Conservation (phyloP, 257 asterid genomes). For the Solanum acaule region DNA sequence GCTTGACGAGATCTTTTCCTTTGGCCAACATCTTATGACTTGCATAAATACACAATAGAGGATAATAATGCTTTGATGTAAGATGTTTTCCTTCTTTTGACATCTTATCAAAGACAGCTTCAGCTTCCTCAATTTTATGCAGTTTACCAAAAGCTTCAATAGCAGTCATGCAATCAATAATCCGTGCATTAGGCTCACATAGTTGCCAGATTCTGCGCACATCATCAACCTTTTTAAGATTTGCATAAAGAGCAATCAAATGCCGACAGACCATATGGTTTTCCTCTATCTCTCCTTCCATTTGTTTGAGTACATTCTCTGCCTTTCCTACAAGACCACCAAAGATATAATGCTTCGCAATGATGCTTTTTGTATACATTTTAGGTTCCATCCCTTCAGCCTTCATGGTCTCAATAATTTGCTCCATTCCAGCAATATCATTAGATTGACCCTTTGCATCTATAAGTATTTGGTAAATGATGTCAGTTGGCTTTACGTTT, state of each 20-base stretch:
- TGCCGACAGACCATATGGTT: conserved; percentile 28
- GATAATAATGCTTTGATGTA: conserved; percentile 24
- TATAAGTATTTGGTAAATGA: conserved; percentile 50
- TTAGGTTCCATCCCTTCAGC: conserved; percentile 42
- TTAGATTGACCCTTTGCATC: conserved; percentile 50
- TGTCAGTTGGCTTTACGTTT: conserved; percentile 34
- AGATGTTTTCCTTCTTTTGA: conserved; percentile 18
- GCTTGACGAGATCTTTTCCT: conserved; percentile 63
- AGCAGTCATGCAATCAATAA: conserved; percentile 37
- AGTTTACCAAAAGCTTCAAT: conserved; percentile 69
- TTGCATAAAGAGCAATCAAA: conserved; percentile 60
- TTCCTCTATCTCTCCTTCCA: conserved; percentile 39
- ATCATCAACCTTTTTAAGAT: conserved; percentile 46
- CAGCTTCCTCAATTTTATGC: conserved; percentile 51
- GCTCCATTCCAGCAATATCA: conserved; percentile 66
- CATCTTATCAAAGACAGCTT: conserved; percentile 43
- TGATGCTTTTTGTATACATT: conserved; percentile 9
- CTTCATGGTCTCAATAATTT: conserved; percentile 56
- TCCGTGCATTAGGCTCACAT: conserved; percentile 37
- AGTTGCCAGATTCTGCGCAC: conserved; percentile 59
- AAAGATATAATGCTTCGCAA: conserved; percentile 40
- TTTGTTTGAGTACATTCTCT: conserved; percentile 39
- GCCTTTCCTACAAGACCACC: conserved; percentile 55
- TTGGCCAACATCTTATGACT: conserved; percentile 38
- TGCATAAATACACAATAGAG: conserved; percentile 45